Percentiles rank a stretch among this genome's conserved stretches.
These are phyloP conservation scores for Exophiala oligosperma DNA, from an alignment of 2,329 filamentous ascomycete species.

Conservation along the genomic window DNA sequence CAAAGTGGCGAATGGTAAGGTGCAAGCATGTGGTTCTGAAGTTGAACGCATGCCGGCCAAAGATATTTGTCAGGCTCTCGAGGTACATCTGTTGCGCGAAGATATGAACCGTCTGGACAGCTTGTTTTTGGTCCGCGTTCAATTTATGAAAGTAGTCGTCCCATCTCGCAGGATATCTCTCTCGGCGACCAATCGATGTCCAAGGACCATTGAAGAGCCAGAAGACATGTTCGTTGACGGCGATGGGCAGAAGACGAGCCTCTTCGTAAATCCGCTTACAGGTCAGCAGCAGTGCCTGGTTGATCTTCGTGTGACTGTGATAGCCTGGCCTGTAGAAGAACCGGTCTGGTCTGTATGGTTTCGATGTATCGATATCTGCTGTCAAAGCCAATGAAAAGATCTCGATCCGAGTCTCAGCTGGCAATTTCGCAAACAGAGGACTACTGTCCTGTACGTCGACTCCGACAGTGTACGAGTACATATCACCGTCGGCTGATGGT, in stretches of 20 bases:
- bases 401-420: slow-evolving; percentile 50
- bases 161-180: slow-evolving; percentile 10
- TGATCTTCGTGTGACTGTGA: slow-evolving; percentile 32
- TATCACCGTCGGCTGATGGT: not conserved
- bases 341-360: slow-evolving; percentile 28
- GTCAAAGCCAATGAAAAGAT: slow-evolving; percentile 47
- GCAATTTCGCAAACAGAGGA: slow-evolving; percentile 41
- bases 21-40: slow-evolving; percentile 26
- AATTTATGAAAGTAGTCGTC: slow-evolving; percentile 25
- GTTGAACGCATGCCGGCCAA: not conserved
- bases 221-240: slow-evolving; percentile 34
- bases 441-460: slow-evolving; percentile 23
- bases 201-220: slow-evolving; percentile 31
- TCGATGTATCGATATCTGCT: slow-evolving; percentile 22
- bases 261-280: slow-evolving; percentile 42
- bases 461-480: not conserved
- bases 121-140: slow-evolving; percentile 26
- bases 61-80: slow-evolving; percentile 21
- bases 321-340: slow-evolving; percentile 35
- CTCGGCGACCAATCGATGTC: slow-evolving; percentile 7
- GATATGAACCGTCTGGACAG: slow-evolving; percentile 29
- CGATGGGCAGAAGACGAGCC: slow-evolving; percentile 37
- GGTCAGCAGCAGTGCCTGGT: slow-evolving; percentile 38
- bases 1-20: slow-evolving; percentile 32
- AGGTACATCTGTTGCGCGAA: slow-evolving; percentile 34